These are phyloP conservation scores for Cyamopsis tetragonoloba DNA, from an alignment of 306 rosid species.

Conservation along the genomic window DNA sequence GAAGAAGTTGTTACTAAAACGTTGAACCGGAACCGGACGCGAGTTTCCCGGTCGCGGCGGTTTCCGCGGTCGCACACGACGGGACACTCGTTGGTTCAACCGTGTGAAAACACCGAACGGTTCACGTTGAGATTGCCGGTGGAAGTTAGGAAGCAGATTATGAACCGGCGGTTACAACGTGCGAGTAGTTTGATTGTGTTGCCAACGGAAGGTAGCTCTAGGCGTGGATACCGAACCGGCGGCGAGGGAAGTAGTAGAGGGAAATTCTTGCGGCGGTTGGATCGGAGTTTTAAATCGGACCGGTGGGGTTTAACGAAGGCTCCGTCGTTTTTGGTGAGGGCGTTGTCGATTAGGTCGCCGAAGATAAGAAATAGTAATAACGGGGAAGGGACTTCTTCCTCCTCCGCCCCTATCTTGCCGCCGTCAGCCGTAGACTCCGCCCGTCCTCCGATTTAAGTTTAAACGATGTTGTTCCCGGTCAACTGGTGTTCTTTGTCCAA, in stretches of 20 bases:
- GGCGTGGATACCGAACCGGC: slow-evolving; percentile 53
- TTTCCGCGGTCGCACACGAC: slow-evolving; percentile 85
- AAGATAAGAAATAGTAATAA: slow-evolving; percentile 25
- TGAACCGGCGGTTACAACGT: slow-evolving; percentile 56
- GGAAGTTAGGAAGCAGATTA: slow-evolving; percentile 58
- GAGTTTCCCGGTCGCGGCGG: slow-evolving; percentile 29
- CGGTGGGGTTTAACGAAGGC: slow-evolving; percentile 62
- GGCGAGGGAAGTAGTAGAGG: slow-evolving; percentile 59
- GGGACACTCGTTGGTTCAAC: slow-evolving; percentile 75
- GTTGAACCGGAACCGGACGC: slow-evolving; percentile 53
- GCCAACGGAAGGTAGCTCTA: slow-evolving; percentile 51
- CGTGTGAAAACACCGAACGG: slow-evolving; percentile 72
- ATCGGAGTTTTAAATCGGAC: slow-evolving; percentile 59
- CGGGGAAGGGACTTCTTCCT: slow-evolving; percentile 34
- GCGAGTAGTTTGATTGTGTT: slow-evolving; percentile 60
- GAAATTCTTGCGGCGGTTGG: slow-evolving; percentile 37
- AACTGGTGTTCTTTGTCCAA: too few relatives aligned
- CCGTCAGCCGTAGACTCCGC: slow-evolving; percentile 21
- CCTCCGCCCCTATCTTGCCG: slow-evolving; percentile 31
- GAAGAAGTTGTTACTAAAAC: slow-evolving; percentile 26
- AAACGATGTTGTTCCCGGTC: too few relatives aligned
- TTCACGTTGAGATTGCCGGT: slow-evolving; percentile 72
- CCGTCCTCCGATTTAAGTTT: slow-evolving; percentile 47
- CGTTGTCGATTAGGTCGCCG: slow-evolving; percentile 57
- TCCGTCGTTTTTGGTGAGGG: slow-evolving; percentile 59